Base-by-base conservation (phyloP, 495 filamentous ascomycete species). In the Extremus antarcticus region DNA sequence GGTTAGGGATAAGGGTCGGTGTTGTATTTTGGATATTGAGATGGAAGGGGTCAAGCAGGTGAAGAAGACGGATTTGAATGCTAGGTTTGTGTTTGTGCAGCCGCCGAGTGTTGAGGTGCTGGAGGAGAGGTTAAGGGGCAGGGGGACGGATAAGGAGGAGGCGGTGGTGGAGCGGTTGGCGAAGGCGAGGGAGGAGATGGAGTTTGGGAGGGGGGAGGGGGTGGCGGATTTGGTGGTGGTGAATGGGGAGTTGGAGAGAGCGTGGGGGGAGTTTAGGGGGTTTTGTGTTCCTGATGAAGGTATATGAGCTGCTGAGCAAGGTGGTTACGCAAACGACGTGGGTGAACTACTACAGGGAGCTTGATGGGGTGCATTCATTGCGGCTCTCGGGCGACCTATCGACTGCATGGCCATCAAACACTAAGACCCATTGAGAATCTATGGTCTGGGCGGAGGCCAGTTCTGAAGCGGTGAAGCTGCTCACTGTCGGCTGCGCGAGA, bases 1-100 rank as follows among this genome's bases (percentile, higher is more conserved):
- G 54, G 80, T 92, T 58, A 76, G 78, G 4, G 77, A 78, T 57
- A 77, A 83, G 68, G 85, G 85, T 21, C 73, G 74, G 63, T 75
- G 78, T 2, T 84, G 84, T 52, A 77, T 88, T 24, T 70, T 89
- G 56, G 85, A 98, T 69, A 98, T 96, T 66, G 92, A 96, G 76
- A 91, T 95, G 84, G 90, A 95, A 81, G 92, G 91, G 25, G 90
- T 96, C 46, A 96, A 96, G 72, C 92, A 96, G 73, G 87, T 98
- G 55, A 87, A 65, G 32, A 65, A 87, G 66, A 77, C 78, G 15
- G 74, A 80, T 66, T 76, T 94, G 61, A 74, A 82, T 55, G 86
- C 91, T 13, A 82, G 90, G 25, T 95, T 86, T 67, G 66, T 95
- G 51, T 96, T 96, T 68, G 75, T 96, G 54, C 78, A 84, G 32